Evolutionary conservation across 345 rosid species (phyloP), one percentile per base, ranked within the genome.

Genomic region (Bruguiera sexangula): DNA sequence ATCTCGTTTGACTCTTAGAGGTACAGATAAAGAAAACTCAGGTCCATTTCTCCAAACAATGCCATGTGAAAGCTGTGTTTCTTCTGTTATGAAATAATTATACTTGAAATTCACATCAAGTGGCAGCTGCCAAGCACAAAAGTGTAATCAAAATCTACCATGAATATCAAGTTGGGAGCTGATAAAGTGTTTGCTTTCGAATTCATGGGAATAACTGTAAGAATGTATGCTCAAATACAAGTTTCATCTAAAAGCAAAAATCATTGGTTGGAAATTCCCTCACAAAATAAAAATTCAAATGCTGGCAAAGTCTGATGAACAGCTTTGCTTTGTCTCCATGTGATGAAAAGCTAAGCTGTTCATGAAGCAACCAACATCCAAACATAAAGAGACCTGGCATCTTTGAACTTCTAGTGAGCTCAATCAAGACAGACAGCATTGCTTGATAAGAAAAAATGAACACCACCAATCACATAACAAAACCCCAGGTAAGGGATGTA

Each of bases 41-140:
- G 98, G 97, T 58, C 98, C 96, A 26, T 87, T 82, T 81, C 97
- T 88, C 98, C 96, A 91, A 50, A 78, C 71, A 75, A 87, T 59
- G 69, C 88, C 89, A 68, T 59, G 55, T 30, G 85, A 81, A 85
- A 84, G 79, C 76, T 66, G 69, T 15, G 72, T 54, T 79, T 79
- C 82, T 68, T 79, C 81, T 85, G 75, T 91, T 2, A 82, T 26
- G 82, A 89, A 85, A 80, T 87, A 94, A 65, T 88, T 94, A 67
- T 94, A 94, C 86, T 88, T 94, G 81, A 91, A 82, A 82, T 79
- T 94, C 68, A 79, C 80, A 77, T 96, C 96, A 73, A 66, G 68
- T 68, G 87, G 86, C 61, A 89, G 78, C 98, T 94, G 88, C 74
- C 73, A 79, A 65, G 58, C 37, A 78, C 54, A 74, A 73, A 66